Base-by-base conservation (phyloP, 164 flowering plant genomes). In the Malania oleifera region DNA sequence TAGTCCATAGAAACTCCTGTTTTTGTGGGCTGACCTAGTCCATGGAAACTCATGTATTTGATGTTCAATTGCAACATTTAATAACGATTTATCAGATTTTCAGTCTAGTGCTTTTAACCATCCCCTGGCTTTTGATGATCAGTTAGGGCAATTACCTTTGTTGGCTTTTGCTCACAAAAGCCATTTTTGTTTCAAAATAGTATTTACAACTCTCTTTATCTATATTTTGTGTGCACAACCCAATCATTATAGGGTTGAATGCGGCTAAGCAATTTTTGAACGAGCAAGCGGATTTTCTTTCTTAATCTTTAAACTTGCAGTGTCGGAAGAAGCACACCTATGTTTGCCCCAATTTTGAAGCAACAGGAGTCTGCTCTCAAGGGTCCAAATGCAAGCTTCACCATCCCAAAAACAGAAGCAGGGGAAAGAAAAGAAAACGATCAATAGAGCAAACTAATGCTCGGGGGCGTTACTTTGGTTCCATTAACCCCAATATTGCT, bases 271-370 rank as follows among this genome's bases (percentile, higher is more conserved):
- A 15, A n/a, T 23, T 50, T 25, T 50, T n/a, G n/a, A 50, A 50
- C 14, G 55, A 52, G 19, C 60, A 39, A 55, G 64, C 40, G 67
- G 64, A 63, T 59, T 45, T 25, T 58, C 46, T 10, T 43, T 43
- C 13, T 43, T 43, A 7, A 51, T 67, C 44, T 67, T 51, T 62
- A 60, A 59, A 65, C 56, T 47, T 72, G 77, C 92, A 93, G 98
- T 93, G 98, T 68, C 79, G 70, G 73, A 93, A 83, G 86, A 93
- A 88, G 73, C 98, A 93, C 80, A 86, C 80, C 71, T 86, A 86
- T 62, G 82, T 81, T 46, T 93, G 97, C 73, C 96, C 95, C 7
- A 43, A 22, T 20, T 90, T 74, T 64, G 84, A 88, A 73, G 80
- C 82, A 40, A 82, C 87, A 6, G 98, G 98, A 34, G 63, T 52